Base-by-base conservation (phyloP, 495 filamentous ascomycete genomes). In the Neurospora pannonica region DNA sequence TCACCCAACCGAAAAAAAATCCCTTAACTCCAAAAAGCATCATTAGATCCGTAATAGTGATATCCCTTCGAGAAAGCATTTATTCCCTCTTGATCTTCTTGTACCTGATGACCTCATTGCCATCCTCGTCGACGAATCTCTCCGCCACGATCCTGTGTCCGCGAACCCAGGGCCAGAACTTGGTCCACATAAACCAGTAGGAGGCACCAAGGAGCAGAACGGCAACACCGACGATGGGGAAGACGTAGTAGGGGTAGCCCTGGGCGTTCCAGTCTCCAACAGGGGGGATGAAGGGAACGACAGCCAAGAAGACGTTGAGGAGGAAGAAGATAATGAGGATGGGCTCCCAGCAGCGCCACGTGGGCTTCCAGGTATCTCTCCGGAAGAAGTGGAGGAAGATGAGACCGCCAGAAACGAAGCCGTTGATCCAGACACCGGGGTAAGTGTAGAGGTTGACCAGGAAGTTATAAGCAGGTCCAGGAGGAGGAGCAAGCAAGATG, bases 381-480 rank as follows among this genome's bases (percentile, higher is more conserved):
- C 84, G 84, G 21, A 72, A 74, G 76, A 80, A 85, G 40, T 83
- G 83, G 24, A 84, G 75, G 38, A 83, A 86, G 72, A 86, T 81
- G 37, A 86, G 78, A 71, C 82, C 90, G 72, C 85, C 89, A 28
- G 87, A 84, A 73, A 91, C 90, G 78, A 92, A 86, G 72, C 87
- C 79, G 77, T 84, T 85, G 73, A 85, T 85, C 81, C 83, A 84
- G 15, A 83, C 76, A 38, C 84, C 83, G 2, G 84, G 82, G 70
- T 85, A 85, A 1, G 83, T 85, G 74, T 85, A 84, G 17, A 83
- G 73, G 71, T 80, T 80, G 67, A 82, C 75, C 70, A 81, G 76
- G 34, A 81, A 83, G 73, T 81, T 80, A 72, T 82, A 83, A 11
- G 79, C 80, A 0, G 81, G 81, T 5, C 85, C 86, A 4, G 83